A percentile compares a stretch with the other conserved stretches of the same genome.
These are phyloP conservation scores for Leccinum griseonigrum DNA, from an alignment of 1,284 basidiomycete genomes.

Conservation along the genomic window DNA sequence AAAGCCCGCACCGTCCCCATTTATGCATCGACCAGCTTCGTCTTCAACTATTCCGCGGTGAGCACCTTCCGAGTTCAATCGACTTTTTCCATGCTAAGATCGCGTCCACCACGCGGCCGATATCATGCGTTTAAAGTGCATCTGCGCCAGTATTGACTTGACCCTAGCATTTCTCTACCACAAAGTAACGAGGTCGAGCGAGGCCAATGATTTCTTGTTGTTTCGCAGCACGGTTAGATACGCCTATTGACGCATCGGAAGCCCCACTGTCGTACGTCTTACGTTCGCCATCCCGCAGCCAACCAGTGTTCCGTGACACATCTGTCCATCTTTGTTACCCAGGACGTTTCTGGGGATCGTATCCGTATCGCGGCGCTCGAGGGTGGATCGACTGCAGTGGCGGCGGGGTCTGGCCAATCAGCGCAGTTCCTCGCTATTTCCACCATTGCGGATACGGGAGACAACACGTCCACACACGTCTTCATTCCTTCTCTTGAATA, in stretches of 20 bases:
- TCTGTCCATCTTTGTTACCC: not conserved
- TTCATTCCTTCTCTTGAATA: not conserved
- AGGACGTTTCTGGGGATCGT: conserved; percentile 84
- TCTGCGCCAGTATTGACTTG: not conserved
- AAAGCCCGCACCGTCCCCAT: conserved; percentile 84
- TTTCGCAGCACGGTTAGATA: conserved; percentile 57
- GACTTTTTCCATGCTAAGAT: not conserved
- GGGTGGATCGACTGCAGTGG: conserved; percentile 79
- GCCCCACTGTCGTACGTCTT: conserved; percentile 76
- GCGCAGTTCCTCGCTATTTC: conserved; percentile 80
- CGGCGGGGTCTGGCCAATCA: conserved; percentile 75
- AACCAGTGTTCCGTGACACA: not conserved
- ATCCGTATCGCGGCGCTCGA: conserved; percentile 85
- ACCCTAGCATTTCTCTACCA: too few species aligned
- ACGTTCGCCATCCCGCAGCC: not conserved
- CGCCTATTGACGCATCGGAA: conserved; percentile 78
- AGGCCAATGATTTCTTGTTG: not conserved
- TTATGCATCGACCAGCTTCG: conserved; percentile 75
- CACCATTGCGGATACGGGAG: conserved; percentile 63
- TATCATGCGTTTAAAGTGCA: conserved; percentile 66
- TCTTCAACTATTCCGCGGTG: conserved; percentile 75
- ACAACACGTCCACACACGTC: conserved; percentile 74
- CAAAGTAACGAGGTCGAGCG: not conserved
- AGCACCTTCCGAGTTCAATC: not conserved
- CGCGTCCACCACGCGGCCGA: conserved; percentile 71